Percentiles rank a stretch among this genome's conserved stretches.
Evolutionary conservation across 2,329 filamentous ascomycete species (phyloP).

Genomic region (Penicillium olsonii): DNA sequence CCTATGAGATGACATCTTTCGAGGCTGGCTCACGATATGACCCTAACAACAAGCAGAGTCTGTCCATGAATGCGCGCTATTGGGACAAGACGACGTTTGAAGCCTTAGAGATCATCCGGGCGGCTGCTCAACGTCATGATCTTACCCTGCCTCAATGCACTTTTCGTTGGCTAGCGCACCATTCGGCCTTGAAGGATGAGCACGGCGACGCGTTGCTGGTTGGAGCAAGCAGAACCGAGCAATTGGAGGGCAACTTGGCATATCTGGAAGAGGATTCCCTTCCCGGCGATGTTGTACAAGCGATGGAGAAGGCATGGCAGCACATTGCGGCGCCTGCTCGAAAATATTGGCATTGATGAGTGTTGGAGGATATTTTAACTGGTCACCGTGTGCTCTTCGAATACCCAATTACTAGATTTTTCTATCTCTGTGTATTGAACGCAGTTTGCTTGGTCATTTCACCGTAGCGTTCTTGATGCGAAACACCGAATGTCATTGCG

Average conservation of each 20-base stretch:
- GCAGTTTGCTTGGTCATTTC: too few species aligned
- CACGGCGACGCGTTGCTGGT: neutral
- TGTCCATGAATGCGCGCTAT: neutral
- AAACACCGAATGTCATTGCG: too few species aligned
- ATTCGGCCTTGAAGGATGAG: neutral
- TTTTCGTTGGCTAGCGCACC: neutral
- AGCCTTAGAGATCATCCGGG: neutral
- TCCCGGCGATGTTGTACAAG: neutral
- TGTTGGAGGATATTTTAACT: too few species aligned
- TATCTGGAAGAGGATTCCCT: neutral
- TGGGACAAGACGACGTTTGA: neutral
- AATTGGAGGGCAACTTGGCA: neutral
- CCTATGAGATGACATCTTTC: neutral
- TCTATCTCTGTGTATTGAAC: too few species aligned
- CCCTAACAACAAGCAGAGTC: neutral
- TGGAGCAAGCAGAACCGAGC: neutral
- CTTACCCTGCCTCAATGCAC: neutral
- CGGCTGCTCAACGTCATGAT: neutral
- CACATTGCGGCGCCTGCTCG: neutral
- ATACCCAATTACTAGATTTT: too few species aligned
- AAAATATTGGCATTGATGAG: neutral
- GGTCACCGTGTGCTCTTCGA: too few species aligned
- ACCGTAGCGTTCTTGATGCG: too few species aligned
- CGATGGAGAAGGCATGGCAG: neutral
- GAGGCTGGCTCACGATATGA: neutral